Evolutionary conservation across 768 basidiomycete genomes (phyloP).

Genomic region (Tylopilus intermedius): DNA sequence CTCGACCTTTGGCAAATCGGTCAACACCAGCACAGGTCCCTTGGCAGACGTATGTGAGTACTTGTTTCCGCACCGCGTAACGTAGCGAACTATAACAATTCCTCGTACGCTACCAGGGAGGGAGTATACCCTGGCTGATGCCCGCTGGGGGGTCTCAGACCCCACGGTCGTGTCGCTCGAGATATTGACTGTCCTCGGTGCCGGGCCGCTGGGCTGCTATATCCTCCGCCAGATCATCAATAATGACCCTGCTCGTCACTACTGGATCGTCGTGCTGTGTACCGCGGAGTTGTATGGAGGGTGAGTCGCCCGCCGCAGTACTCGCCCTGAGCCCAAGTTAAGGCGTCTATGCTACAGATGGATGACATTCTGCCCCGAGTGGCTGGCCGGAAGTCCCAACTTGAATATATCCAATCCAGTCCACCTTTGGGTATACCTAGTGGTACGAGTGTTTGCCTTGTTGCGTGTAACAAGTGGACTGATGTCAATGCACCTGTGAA

Average conservation of each 20-base stretch:
- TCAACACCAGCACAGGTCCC: slow-evolving; percentile 61
- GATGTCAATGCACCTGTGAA: neutral
- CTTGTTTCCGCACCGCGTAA: neutral
- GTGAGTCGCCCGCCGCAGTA: slow-evolving; percentile 32
- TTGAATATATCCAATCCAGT: slow-evolving; percentile 66
- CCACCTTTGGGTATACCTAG: slow-evolving; percentile 76
- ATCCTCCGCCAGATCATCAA: slow-evolving; percentile 61
- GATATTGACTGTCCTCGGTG: slow-evolving; percentile 71
- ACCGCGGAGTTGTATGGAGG: slow-evolving; percentile 78
- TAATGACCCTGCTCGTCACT: slow-evolving; percentile 53
- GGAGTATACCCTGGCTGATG: slow-evolving; percentile 77
- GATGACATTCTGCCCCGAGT: slow-evolving; percentile 90
- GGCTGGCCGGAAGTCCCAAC: slow-evolving; percentile 70
- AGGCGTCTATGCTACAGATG: slow-evolving; percentile 38
- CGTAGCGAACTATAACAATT: too few species aligned
- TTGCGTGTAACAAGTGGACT: neutral
- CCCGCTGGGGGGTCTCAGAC: slow-evolving; percentile 77
- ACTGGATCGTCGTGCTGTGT: slow-evolving; percentile 73
- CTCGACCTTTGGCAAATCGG: slow-evolving; percentile 68
- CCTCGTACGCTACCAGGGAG: slow-evolving; percentile 47
- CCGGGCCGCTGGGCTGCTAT: slow-evolving; percentile 69
- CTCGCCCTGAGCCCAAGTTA: neutral
- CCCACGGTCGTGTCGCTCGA: slow-evolving; percentile 80
- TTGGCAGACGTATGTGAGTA: slow-evolving; percentile 72
- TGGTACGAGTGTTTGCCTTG: slow-evolving; percentile 43